Conservation (phyloP, 441 rosid genomes). For the Geranium incanum region DNA sequence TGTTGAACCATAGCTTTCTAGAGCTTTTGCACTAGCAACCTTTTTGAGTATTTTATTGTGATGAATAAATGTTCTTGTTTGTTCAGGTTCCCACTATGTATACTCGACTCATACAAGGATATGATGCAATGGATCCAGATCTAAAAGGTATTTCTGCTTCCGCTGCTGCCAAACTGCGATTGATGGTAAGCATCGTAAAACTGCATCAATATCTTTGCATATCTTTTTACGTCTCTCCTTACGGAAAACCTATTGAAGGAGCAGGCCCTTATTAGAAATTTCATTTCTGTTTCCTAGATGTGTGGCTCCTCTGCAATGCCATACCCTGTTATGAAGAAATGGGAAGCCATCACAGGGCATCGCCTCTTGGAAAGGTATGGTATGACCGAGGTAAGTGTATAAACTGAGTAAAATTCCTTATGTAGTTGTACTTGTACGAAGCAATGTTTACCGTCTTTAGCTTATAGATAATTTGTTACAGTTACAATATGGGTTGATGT, state of each 20-base stretch:
- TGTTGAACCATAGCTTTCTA: slow-evolving; percentile 7
- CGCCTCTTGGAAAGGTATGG: slow-evolving; percentile 96
- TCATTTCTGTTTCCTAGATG: slow-evolving; percentile 46
- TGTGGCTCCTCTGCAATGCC: slow-evolving; percentile 97
- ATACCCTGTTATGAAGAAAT: slow-evolving; percentile 78
- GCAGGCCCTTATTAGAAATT: slow-evolving; percentile 6
- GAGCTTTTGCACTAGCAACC: slow-evolving; percentile 15
- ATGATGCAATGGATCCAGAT: slow-evolving; percentile 76
- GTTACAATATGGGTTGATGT: slow-evolving; percentile 14
- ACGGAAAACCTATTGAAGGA: slow-evolving; percentile 12
- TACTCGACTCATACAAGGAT: slow-evolving; percentile 89
- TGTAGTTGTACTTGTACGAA: slow-evolving; percentile 8
- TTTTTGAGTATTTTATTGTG: background rate
- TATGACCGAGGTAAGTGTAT: slow-evolving; percentile 75
- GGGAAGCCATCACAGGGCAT: slow-evolving; percentile 94
- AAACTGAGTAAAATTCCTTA: slow-evolving; percentile 11
- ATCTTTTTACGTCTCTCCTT: slow-evolving; percentile 6
- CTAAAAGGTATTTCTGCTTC: slow-evolving; percentile 56
- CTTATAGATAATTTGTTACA: slow-evolving; percentile 13
- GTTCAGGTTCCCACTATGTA: slow-evolving; percentile 91
- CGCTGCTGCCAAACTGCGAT: slow-evolving; percentile 71
- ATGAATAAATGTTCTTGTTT: slow-evolving; percentile 15
- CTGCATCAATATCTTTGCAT: background rate
- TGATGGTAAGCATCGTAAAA: slow-evolving; percentile 48
- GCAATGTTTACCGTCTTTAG: background rate